Evolutionary conservation across 106 monocot genomes (phyloP).

Genomic region (Allium cepa): DNA sequence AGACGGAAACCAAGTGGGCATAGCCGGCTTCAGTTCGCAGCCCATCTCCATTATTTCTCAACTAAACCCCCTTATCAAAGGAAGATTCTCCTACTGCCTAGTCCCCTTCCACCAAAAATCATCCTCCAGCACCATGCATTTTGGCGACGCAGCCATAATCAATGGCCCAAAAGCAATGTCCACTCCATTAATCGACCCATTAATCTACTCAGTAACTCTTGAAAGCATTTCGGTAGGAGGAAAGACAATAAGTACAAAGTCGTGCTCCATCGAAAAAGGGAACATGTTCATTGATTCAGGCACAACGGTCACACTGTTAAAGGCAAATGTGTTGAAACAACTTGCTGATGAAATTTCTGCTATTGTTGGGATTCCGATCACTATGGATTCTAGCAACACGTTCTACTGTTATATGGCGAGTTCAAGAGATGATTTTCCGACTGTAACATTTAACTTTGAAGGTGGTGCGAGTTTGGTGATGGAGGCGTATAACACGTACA

Average conservation of each 20-base stretch:
- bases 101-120: slow-evolving; percentile 7
- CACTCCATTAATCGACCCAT: slow-evolving; percentile 10
- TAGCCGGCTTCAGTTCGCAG: slow-evolving; percentile 6
- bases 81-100: slow-evolving; percentile 22
- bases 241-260: not conserved
- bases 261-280: not conserved
- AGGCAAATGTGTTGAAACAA: not conserved
- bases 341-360: not conserved
- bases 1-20: slow-evolving; percentile 7
- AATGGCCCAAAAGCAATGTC: not conserved
- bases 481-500: slow-evolving; percentile 11
- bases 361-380: not conserved
- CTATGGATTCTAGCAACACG: slow-evolving; percentile 8
- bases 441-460: slow-evolving; percentile 6
- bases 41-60: slow-evolving; percentile 13
- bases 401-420: slow-evolving; percentile 11
- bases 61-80: not conserved
- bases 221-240: slow-evolving; percentile 4
- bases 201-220: slow-evolving; percentile 10
- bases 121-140: slow-evolving; percentile 10
- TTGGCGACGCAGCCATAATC: slow-evolving; percentile 7
- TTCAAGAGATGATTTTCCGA: slow-evolving; percentile 15
- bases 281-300: slow-evolving; percentile 19
- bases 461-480: slow-evolving; percentile 10
- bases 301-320: slow-evolving; percentile 11